Percentiles rank a stretch among this genome's conserved stretches.
These are phyloP conservation scores for Trichothecium roseum DNA, from an alignment of 2,329 filamentous ascomycete genomes.

Conservation along the genomic window DNA sequence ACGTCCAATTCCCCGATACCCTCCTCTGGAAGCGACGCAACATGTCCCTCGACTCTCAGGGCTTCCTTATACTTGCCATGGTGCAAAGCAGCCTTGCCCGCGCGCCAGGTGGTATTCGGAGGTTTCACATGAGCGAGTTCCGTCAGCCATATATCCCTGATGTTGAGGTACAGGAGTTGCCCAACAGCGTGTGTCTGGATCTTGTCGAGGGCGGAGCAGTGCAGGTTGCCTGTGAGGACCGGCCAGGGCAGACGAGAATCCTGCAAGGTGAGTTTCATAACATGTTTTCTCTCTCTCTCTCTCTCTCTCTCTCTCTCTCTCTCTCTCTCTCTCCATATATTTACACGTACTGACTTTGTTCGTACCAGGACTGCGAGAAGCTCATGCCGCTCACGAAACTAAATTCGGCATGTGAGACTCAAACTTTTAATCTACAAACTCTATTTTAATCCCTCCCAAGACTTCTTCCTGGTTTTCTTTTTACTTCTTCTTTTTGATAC, in stretches of 20 bases:
- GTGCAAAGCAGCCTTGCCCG: slow-evolving; percentile 1
- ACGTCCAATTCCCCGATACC: slow-evolving; percentile 94
- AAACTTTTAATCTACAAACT: not conserved
- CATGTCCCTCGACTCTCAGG: slow-evolving; percentile 73
- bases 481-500: slow-evolving; percentile 5
- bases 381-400: slow-evolving; percentile 20
- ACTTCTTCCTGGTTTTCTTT: slow-evolving; percentile 4
- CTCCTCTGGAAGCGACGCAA: slow-evolving; percentile 92
- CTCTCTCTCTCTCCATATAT: not conserved
- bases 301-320: too few relatives aligned
- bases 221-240: slow-evolving; percentile 55
- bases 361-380: slow-evolving; percentile 22
- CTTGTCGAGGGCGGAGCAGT: slow-evolving; percentile 50
- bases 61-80: slow-evolving; percentile 60
- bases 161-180: slow-evolving; percentile 83
- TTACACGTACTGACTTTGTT: not conserved
- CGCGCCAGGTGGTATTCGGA: slow-evolving; percentile 41
- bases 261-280: slow-evolving; percentile 46
- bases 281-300: slow-evolving; percentile 1
- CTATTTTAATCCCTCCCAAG: slow-evolving; percentile 2
- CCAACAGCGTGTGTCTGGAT: slow-evolving; percentile 65
- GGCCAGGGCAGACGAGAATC: slow-evolving; percentile 43
- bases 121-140: slow-evolving; percentile 82
- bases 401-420: slow-evolving; percentile 15
- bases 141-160: slow-evolving; percentile 71